phyloP scores from a whole-genome alignment of 2,329 filamentous ascomycete species.

The Stagonosporopsis tanaceti region DNA sequence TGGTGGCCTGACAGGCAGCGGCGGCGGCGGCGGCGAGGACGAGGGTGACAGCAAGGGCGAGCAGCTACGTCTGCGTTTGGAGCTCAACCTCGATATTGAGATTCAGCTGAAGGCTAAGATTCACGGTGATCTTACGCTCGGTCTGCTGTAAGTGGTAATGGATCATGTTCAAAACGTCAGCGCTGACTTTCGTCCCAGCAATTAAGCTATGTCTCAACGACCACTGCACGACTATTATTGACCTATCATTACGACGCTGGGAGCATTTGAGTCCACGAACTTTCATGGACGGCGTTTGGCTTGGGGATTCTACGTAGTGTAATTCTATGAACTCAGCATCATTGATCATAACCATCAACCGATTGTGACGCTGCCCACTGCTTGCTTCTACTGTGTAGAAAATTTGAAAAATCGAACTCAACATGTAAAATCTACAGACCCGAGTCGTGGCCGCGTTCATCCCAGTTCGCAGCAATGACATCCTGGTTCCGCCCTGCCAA shows the following conservation, averaged over 20 bases:
- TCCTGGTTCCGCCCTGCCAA: constrained; percentile 29
- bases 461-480: constrained; percentile 7
- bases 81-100: constrained; percentile 69
- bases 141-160: constrained; percentile 55
- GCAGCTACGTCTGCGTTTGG: constrained; percentile 64
- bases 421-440: not conserved
- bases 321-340: constrained; percentile 19
- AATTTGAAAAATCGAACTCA: too few species aligned
- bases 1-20: constrained; percentile 55
- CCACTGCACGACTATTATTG: constrained; percentile 29
- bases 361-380: not conserved
- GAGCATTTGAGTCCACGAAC: constrained; percentile 23
- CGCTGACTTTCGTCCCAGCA: constrained; percentile 37
- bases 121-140: constrained; percentile 69
- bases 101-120: constrained; percentile 71
- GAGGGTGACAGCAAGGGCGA: constrained; percentile 51
- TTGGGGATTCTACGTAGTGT: constrained; percentile 31
- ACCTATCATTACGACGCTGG: constrained; percentile 23
- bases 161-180: not conserved
- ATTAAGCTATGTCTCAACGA: constrained; percentile 33
- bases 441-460: constrained; percentile 9
- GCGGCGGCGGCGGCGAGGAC: constrained; percentile 50
- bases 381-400: too few species aligned
- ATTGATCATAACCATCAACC: not conserved
- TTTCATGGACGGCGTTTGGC: constrained; percentile 36